phyloP scores from a whole-genome alignment of 768 basidiomycete genomes.

The Ramaria rubella region DNA sequence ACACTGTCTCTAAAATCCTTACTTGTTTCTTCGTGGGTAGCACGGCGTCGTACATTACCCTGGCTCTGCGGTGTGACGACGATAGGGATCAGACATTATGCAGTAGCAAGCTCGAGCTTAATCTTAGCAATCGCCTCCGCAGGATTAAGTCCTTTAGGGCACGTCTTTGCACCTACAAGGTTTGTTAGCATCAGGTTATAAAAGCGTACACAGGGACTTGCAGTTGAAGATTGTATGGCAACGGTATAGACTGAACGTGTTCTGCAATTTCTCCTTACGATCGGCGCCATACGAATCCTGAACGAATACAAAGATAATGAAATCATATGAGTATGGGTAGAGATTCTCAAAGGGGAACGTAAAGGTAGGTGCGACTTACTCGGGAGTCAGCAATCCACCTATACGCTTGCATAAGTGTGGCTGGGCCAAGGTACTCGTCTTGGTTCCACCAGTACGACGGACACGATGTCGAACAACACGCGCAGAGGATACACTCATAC shows the following conservation, averaged over 20 bases:
- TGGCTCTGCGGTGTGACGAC: no score
- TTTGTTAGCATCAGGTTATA: background rate
- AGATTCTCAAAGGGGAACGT: background rate
- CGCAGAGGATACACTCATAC: slow-evolving; percentile 96
- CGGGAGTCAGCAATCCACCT: slow-evolving; percentile 97
- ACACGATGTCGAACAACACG: slow-evolving; percentile 97
- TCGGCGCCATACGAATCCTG: slow-evolving; percentile 73
- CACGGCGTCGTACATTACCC: no score
- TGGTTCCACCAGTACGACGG: slow-evolving; percentile 99
- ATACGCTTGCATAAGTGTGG: slow-evolving; percentile 94
- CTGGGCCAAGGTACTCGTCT: slow-evolving; percentile 96
- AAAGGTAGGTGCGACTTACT: slow-evolving; percentile 40
- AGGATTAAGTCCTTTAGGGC: slow-evolving; percentile 94
- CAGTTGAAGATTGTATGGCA: slow-evolving; percentile 99
- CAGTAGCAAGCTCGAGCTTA: slow-evolving; percentile 81
- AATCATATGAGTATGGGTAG: background rate
- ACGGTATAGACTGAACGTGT: slow-evolving; percentile 92
- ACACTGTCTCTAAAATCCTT: no score
- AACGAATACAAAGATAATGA: background rate
- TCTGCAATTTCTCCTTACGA: slow-evolving; percentile 89
- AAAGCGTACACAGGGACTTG: slow-evolving; percentile 27
- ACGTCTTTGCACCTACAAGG: slow-evolving; percentile 74
- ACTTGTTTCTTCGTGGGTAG: no score
- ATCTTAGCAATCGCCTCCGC: slow-evolving; percentile 89
- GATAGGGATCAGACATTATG: no score